Base-by-base conservation (phyloP, 768 basidiomycete species). In the Suillus lakei region DNA sequence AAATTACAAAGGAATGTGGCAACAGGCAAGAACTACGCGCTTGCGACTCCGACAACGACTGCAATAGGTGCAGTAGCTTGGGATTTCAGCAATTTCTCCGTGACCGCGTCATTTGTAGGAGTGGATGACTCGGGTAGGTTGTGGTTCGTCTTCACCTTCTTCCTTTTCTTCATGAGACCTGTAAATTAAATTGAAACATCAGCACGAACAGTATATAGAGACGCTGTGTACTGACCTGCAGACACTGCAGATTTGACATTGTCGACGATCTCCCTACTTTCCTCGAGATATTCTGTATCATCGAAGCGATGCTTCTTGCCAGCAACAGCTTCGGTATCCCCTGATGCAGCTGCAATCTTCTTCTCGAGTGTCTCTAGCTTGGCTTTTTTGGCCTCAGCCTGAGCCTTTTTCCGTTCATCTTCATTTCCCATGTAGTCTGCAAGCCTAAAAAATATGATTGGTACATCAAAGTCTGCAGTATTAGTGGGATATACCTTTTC, bases 281-380 rank as follows among this genome's bases (percentile, higher is more conserved):
- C 90, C 75, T 98, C 96, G 44, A 99, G 74, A 74, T 91, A 99
- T 76, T 95, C 91, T 3, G 88, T 90, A 72, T 99, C 97, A 58
- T 98, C 96, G 54, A 99, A 89, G 32, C 93, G 86, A 70, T 93
- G 92, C 73, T 97, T 98, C 83, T 86, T 90, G 12, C 92, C 92
- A 0, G 88, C 84, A 5, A 85, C 72, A 21, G 84, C 78, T 44
- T 86, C 82, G 0, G 85, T 75, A 54, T 82, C 77, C 16, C 43
- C 77, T 12, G 81, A 78, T 39, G 78, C 78, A 34, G 74, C 73
- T 36, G 73, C 73, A 4, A 97, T 86, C 73, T 91, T 90, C 66
- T 86, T 88, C 79, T 98, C 96, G 10, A 98, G 83, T 1, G 86
- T 86, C 78, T 93, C 92, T 21, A 98, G 85, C 72, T 96, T 97